Percentiles rank a stretch among this genome's conserved stretches.
phyloP scores from a whole-genome alignment of 23 red algal species.

The Gracilaria gracilis region DNA sequence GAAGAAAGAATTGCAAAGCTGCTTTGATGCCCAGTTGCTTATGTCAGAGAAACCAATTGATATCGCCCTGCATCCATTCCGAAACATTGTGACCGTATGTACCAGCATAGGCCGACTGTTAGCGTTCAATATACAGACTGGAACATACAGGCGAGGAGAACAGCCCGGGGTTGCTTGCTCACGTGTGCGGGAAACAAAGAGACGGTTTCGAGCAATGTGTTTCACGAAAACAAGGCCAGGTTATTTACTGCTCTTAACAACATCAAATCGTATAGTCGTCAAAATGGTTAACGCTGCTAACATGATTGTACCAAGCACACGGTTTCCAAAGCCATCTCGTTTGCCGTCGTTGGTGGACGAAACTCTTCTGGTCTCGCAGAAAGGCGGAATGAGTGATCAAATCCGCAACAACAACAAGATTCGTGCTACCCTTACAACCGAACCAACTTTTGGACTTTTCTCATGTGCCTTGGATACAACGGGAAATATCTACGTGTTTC shows the following conservation, averaged over 20 bases:
- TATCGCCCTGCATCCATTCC: slow-evolving; percentile 61
- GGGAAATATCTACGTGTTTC: slow-evolving; percentile 49
- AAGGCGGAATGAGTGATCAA: background rate
- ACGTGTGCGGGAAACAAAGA: slow-evolving; percentile 43
- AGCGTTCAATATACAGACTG: slow-evolving; percentile 37
- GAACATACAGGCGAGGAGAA: slow-evolving; percentile 27
- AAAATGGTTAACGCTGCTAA: slow-evolving; percentile 34
- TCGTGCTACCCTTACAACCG: slow-evolving; percentile 2
- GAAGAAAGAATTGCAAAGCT: slow-evolving; percentile 41
- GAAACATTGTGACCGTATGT: slow-evolving; percentile 22
- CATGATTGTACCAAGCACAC: slow-evolving; percentile 37
- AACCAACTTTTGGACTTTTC: slow-evolving; percentile 60
- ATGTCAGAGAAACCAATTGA: slow-evolving; percentile 48
- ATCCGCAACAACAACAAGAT: background rate
- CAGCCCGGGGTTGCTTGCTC: slow-evolving; percentile 42
- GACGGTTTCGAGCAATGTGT: slow-evolving; percentile 64
- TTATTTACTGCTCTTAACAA: slow-evolving; percentile 58
- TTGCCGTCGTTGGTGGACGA: slow-evolving; percentile 20
- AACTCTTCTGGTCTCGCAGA: background rate
- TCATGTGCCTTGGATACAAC: slow-evolving; percentile 23
- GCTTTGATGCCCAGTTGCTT: slow-evolving; percentile 59
- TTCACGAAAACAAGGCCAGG: slow-evolving; percentile 45
- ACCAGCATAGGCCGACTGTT: slow-evolving; percentile 55
- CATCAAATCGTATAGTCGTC: slow-evolving; percentile 48
- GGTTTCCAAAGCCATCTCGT: slow-evolving; percentile 51